Evolutionary conservation across 257 asterid genomes (phyloP).

Genomic region (Vinca minor): DNA sequence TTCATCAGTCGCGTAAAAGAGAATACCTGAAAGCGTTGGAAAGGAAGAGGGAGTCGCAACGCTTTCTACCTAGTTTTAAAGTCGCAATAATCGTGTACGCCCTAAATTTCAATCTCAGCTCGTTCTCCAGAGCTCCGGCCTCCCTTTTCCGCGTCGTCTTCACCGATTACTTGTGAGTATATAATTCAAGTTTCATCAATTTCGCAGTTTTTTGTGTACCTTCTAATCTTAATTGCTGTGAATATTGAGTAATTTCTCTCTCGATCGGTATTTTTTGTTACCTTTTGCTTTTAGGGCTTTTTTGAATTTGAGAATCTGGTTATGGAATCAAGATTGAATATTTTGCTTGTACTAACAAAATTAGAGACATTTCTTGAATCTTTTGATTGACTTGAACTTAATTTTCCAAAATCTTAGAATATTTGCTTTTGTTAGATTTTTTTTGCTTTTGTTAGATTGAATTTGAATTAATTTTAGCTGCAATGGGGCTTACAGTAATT

Average conservation of each 20-base stretch:
- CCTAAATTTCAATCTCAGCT: too few species aligned
- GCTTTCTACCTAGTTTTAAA: too few species aligned
- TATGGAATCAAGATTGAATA: not conserved
- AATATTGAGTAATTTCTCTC: not conserved
- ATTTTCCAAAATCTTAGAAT: not conserved
- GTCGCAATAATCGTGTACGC: too few species aligned
- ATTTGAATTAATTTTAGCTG: not conserved
- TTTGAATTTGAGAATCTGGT: not conserved
- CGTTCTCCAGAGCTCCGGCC: too few species aligned
- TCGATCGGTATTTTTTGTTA: not conserved
- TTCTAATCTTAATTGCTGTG: not conserved
- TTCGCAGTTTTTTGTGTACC: not conserved
- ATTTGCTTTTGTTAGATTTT: not conserved
- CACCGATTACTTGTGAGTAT: not conserved
- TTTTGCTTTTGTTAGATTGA: too few species aligned
- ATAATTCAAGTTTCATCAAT: not conserved
- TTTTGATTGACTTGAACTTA: not conserved
- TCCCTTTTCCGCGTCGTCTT: too few species aligned
- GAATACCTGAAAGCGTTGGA: too few species aligned
- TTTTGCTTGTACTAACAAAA: not conserved
- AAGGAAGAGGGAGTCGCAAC: too few species aligned
- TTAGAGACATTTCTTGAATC: not conserved
- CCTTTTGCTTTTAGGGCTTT: not conserved
- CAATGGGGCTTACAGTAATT: not conserved
- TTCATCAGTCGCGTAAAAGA: too few species aligned